Conservation (phyloP, 2,329 filamentous ascomycete genomes). For the Fusarium chlamydosporum region DNA sequence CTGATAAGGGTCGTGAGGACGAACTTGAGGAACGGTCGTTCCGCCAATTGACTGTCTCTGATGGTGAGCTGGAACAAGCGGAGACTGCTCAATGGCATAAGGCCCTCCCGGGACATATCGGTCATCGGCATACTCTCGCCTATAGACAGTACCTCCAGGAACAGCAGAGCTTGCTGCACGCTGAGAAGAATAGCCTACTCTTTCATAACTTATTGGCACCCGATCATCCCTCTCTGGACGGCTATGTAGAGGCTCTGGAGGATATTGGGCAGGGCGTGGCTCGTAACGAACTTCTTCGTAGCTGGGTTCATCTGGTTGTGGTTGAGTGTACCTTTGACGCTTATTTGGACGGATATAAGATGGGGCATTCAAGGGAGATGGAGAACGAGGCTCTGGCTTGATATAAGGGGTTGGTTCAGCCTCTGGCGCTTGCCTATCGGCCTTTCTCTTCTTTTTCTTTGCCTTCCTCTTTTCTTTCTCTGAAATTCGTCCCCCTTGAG, state of each 20-base stretch:
- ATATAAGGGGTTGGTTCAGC: slow-evolving; percentile 67
- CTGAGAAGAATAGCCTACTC: slow-evolving; percentile 44
- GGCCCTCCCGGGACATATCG: slow-evolving; percentile 50
- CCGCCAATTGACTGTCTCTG: slow-evolving; percentile 45
- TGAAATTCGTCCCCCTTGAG: slow-evolving; percentile 63
- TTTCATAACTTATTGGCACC: slow-evolving; percentile 55
- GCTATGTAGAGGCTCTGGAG: slow-evolving; percentile 54
- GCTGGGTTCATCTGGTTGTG: slow-evolving; percentile 54
- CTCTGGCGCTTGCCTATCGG: slow-evolving; percentile 64
- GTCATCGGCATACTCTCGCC: slow-evolving; percentile 55
- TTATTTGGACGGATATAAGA: slow-evolving; percentile 70
- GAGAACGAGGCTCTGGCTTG: slow-evolving; percentile 75
- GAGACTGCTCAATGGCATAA: slow-evolving; percentile 56
- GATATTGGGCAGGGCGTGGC: slow-evolving; percentile 56
- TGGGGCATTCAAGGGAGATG: slow-evolving; percentile 69
- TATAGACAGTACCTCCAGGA: slow-evolving; percentile 52
- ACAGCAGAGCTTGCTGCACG: slow-evolving; percentile 47
- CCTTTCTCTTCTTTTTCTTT: slow-evolving; percentile 68
- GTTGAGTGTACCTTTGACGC: slow-evolving; percentile 65
- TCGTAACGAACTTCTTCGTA: slow-evolving; percentile 60
- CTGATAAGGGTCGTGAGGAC: slow-evolving; percentile 59
- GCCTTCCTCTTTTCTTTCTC: slow-evolving; percentile 67
- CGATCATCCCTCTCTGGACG: slow-evolving; percentile 52
- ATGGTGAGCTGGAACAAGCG: slow-evolving; percentile 56
- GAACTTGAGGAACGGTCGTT: slow-evolving; percentile 56